Conservation (phyloP, 2,329 filamentous ascomycete species). For the Akanthomyces dipterigenus region DNA sequence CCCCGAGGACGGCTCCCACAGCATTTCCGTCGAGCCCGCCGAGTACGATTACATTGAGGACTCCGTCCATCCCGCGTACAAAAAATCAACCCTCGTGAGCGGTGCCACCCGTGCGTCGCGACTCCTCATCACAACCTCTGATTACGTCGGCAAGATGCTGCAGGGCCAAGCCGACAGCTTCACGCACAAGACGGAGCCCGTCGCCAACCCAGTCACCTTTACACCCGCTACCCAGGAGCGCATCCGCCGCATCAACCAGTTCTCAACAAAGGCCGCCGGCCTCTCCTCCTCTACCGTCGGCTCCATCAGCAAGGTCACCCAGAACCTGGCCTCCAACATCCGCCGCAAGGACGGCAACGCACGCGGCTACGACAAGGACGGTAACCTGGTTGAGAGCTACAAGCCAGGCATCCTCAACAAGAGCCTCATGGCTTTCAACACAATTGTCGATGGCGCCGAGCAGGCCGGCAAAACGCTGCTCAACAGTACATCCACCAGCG, state of each 20-base stretch:
- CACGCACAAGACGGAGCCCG: slow-evolving; percentile 71
- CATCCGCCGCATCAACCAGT: slow-evolving; percentile 82
- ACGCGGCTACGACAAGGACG: slow-evolving; percentile 63
- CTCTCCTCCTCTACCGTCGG: slow-evolving; percentile 83
- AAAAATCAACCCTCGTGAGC: slow-evolving; percentile 77
- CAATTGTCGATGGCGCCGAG: slow-evolving; percentile 87
- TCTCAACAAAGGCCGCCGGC: slow-evolving; percentile 71
- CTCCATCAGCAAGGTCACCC: slow-evolving; percentile 73
- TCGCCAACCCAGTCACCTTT: slow-evolving; percentile 78
- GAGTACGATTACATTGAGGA: slow-evolving; percentile 66
- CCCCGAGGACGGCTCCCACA: slow-evolving; percentile 57
- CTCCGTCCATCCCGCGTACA: slow-evolving; percentile 84
- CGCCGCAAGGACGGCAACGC: slow-evolving; percentile 44
- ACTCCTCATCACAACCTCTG: slow-evolving; percentile 82
- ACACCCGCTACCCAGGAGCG: slow-evolving; percentile 75
- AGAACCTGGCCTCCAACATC: slow-evolving; percentile 76
- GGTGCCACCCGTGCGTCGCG: slow-evolving; percentile 84
- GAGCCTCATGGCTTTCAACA: slow-evolving; percentile 92
- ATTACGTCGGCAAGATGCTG: slow-evolving; percentile 70
- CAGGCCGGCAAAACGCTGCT: slow-evolving; percentile 76
- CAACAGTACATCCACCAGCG: slow-evolving; percentile 66
- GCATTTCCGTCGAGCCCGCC: slow-evolving; percentile 59
- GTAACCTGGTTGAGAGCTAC: slow-evolving; percentile 57
- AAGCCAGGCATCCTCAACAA: slow-evolving; percentile 94
- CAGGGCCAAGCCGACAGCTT: slow-evolving; percentile 73